These are phyloP conservation scores for Monilinia aucupariae DNA, from an alignment of 2,329 filamentous ascomycete genomes.

Conservation along the genomic window DNA sequence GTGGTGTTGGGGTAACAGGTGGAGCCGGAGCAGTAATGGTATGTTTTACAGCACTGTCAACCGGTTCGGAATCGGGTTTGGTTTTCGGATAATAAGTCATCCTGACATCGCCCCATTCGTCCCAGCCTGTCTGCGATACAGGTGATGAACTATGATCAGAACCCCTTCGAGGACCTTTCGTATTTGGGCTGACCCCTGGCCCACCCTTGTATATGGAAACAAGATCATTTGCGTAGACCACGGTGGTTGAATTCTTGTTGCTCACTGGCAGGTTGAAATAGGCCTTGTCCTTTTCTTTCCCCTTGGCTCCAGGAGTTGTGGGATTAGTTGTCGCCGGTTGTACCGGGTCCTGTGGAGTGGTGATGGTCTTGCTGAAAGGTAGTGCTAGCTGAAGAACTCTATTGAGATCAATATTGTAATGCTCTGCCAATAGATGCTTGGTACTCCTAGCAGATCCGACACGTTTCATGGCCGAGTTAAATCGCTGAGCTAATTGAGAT, in stretches of 20 bases:
- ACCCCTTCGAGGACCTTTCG: slow-evolving; percentile 32
- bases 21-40: slow-evolving; percentile 27
- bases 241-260: slow-evolving; percentile 40
- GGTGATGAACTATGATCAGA: slow-evolving; percentile 22
- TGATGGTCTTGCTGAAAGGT: slow-evolving; percentile 71
- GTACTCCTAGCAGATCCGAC: slow-evolving; percentile 65
- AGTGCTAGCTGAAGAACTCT: slow-evolving; percentile 77
- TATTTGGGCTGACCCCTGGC: slow-evolving; percentile 34
- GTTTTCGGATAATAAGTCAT: slow-evolving; percentile 65
- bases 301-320: slow-evolving; percentile 56
- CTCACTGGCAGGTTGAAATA: slow-evolving; percentile 39
- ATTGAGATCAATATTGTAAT: slow-evolving; percentile 76
- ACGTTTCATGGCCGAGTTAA: slow-evolving; percentile 81
- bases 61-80: slow-evolving; percentile 32
- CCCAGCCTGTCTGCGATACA: slow-evolving; percentile 49
- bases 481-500: slow-evolving; percentile 83
- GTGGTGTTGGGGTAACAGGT: slow-evolving; percentile 35
- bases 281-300: slow-evolving; percentile 77
- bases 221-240: slow-evolving; percentile 78
- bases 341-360: slow-evolving; percentile 42
- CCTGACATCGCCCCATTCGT: slow-evolving; percentile 74
- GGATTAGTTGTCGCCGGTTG: slow-evolving; percentile 49
- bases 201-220: slow-evolving; percentile 63
- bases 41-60: slow-evolving; percentile 26
- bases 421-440: slow-evolving; percentile 69